phyloP scores from a whole-genome alignment of 2,329 filamentous ascomycete species.

The Fusarium decemcellulare region DNA sequence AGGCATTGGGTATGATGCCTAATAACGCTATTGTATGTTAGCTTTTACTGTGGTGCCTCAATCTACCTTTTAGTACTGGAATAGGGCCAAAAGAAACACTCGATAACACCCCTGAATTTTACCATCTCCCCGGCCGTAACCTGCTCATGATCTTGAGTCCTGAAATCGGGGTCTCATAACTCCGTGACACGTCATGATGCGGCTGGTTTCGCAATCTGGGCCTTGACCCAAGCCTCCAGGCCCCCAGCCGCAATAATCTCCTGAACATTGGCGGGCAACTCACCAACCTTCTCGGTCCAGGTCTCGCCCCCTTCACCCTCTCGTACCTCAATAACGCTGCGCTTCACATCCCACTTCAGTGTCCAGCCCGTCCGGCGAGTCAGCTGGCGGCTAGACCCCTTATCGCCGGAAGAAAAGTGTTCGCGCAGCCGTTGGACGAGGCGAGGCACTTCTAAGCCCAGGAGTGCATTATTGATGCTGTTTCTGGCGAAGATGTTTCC shows the following conservation, averaged over 20 bases:
- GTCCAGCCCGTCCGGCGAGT: slow-evolving; percentile 88
- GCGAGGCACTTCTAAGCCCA: slow-evolving; percentile 78
- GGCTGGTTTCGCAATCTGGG: slow-evolving; percentile 20
- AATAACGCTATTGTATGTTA: too few relatives aligned
- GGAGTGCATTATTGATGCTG: slow-evolving; percentile 83
- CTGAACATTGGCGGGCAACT: slow-evolving; percentile 41
- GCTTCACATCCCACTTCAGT: slow-evolving; percentile 80
- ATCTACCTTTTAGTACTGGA: too few relatives aligned
- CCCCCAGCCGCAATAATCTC: slow-evolving; percentile 46
- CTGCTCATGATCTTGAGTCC: too few relatives aligned
- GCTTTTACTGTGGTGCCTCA: too few relatives aligned
- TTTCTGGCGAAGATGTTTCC: slow-evolving; percentile 62
- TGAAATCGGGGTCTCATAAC: too few relatives aligned
- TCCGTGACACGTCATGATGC: too few relatives aligned
- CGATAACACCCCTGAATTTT: too few relatives aligned
- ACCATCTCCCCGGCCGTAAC: too few relatives aligned
- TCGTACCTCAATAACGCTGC: slow-evolving; percentile 34
- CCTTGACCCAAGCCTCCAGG: slow-evolving; percentile 38
- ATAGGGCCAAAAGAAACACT: too few relatives aligned
- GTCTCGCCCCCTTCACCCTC: slow-evolving; percentile 34
- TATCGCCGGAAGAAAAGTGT: slow-evolving; percentile 45
- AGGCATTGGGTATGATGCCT: too few relatives aligned
- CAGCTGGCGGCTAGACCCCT: slow-evolving; percentile 59
- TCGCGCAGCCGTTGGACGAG: slow-evolving; percentile 74
- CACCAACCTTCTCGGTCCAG: slow-evolving; percentile 46